Base-by-base conservation (phyloP, 768 basidiomycete genomes). In the Leccinum subtestaceum region DNA sequence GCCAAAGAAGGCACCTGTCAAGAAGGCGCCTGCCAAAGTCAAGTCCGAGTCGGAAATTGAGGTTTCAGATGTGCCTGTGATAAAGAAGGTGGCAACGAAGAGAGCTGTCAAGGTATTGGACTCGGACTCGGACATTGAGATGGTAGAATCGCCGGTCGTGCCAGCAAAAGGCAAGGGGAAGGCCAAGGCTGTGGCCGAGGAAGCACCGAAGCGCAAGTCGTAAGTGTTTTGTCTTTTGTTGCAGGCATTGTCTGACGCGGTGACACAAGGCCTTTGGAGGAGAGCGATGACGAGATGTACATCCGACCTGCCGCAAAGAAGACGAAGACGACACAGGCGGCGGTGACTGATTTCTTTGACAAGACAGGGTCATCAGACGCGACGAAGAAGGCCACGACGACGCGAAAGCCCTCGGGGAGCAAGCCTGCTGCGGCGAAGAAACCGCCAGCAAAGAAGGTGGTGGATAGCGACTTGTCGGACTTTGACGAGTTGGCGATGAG, bases 121-220 rank as follows among this genome's bases (percentile, higher is more conserved):
- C 40, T 75, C 75, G 8, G 82, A 81, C 40, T 72, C 75, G 10
- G 80, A 78, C 36, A 61, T 75, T 45, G 69, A 71, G 57, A 67
- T 74, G 63, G 53, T 66, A 8, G 65, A 62, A 47, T 66, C 67
- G 17, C 60, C 70, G 0, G 63, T 70, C 7, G 51, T 49, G 51
- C 60, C 57, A 59, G 61, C 47, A 52, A 83, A 78, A 57, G 76
- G 71, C 34, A 83, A 82, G 58, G 77, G 70, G 38, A 85, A 83
- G 63, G 77, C 73, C 2, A 77, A 76, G 65, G 69, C 72, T 2
- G 68, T 63, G 52, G 66, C 70, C 1, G 68, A 64, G 52, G 66
- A 63, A 17, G 64, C 67, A 15, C 68, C 74, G 47, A 92, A 92
- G 73, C 84, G 89, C 46, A 93, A 91, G 73, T 88, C 83, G 90